phyloP scores from a whole-genome alignment of 305 asterid genomes.

The Vinca major region DNA sequence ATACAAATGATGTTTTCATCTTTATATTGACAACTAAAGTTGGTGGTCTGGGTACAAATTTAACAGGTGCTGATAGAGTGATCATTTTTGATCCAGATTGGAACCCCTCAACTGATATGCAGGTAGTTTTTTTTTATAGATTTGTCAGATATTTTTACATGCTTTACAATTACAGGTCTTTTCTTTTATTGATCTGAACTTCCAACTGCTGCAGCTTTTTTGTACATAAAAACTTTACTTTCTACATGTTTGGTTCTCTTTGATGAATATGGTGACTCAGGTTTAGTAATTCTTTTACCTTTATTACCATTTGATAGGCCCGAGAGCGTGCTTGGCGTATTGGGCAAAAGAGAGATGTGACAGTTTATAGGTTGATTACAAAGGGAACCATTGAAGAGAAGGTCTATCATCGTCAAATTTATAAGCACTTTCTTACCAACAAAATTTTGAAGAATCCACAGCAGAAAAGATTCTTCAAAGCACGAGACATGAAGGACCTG shows the following conservation, averaged over 20 bases:
- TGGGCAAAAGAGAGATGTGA: slow-evolving; percentile 89
- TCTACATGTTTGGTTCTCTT: neutral
- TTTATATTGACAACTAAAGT: slow-evolving; percentile 90
- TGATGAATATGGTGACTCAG: slow-evolving; percentile 1
- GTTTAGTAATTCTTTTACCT: neutral
- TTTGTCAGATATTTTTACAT: neutral
- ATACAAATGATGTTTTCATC: slow-evolving; percentile 60
- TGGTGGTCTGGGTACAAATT: slow-evolving; percentile 94
- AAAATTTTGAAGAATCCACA: slow-evolving; percentile 93
- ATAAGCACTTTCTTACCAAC: slow-evolving; percentile 89
- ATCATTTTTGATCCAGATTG: slow-evolving; percentile 97
- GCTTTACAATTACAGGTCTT: too few relatives aligned
- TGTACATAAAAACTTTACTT: neutral
- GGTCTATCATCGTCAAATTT: slow-evolving; percentile 95
- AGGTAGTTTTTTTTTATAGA: slow-evolving; percentile 40
- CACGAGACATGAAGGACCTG: slow-evolving; percentile 97
- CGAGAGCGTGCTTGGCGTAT: slow-evolving; percentile 99
- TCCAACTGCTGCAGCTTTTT: neutral
- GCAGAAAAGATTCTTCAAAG: slow-evolving; percentile 89
- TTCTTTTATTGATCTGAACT: neutral
- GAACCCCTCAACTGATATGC: slow-evolving; percentile 99
- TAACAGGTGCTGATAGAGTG: slow-evolving; percentile 94
- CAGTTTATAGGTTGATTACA: slow-evolving; percentile 81
- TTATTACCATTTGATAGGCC: slow-evolving; percentile 41
- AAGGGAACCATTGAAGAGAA: slow-evolving; percentile 98